A percentile compares a stretch with the other conserved stretches of the same genome.
Conservation (phyloP, 352 stramenopile genomes). For the Pythium folliculosum region DNA sequence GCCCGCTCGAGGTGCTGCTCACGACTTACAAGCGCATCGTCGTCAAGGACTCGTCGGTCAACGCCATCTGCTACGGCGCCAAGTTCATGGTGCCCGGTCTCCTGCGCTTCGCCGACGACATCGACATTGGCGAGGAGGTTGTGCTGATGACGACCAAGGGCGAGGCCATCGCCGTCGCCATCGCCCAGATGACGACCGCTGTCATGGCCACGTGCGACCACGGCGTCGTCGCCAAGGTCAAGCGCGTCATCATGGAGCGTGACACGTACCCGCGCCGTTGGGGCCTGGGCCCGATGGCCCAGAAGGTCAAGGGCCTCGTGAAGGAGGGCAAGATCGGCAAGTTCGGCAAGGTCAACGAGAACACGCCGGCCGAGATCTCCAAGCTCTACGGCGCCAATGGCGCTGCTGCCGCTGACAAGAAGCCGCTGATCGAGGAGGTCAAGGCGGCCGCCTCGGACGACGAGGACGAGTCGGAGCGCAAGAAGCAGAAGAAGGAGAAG, state of each 20-base stretch:
- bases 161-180: slow-evolving; percentile 98
- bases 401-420: slow-evolving; percentile 34
- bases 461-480: slow-evolving; percentile 44
- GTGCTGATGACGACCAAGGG: slow-evolving; percentile 99
- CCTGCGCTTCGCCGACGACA: slow-evolving; percentile 98
- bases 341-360: slow-evolving; percentile 89
- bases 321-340: slow-evolving; percentile 92
- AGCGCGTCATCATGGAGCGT: slow-evolving; percentile 99
- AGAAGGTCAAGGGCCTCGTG: slow-evolving; percentile 99
- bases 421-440: slow-evolving; percentile 66
- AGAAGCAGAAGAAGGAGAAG: slow-evolving; percentile 68
- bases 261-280: slow-evolving; percentile 99
- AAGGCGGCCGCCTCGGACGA: slow-evolving; percentile 32
- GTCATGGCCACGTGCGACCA: slow-evolving; percentile 99
- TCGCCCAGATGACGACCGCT: slow-evolving; percentile 99
- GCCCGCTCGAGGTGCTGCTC: slow-evolving; percentile 98
- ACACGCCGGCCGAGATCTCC: slow-evolving; percentile 75
- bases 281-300: slow-evolving; percentile 98
- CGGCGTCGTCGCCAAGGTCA: slow-evolving; percentile 99
- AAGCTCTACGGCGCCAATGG: slow-evolving; percentile 71
- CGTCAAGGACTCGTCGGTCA: slow-evolving; percentile 99
- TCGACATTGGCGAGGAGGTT: slow-evolving; percentile 99
- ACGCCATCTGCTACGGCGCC: slow-evolving; percentile 99
- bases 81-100: slow-evolving; percentile 99
- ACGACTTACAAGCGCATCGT: slow-evolving; percentile 99